These are phyloP conservation scores for Boletellus ananiceps DNA, from an alignment of 768 basidiomycete genomes.

Conservation along the genomic window DNA sequence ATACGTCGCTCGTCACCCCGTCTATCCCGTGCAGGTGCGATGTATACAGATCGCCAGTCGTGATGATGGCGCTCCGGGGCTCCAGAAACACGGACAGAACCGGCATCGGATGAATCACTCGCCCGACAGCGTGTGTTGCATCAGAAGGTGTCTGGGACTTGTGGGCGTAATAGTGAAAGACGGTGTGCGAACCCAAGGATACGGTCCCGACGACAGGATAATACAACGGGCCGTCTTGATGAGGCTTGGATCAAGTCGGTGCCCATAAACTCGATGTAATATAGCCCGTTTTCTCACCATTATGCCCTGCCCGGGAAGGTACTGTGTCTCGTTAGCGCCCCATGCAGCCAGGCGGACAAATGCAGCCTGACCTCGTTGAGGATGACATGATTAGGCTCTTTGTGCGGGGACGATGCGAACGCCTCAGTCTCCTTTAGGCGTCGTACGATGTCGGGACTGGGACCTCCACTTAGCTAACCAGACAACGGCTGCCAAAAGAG, in stretches of 20 bases:
- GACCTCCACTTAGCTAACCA: constrained; percentile 3
- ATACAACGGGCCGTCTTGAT: constrained; percentile 90
- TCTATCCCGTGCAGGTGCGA: constrained; percentile 81
- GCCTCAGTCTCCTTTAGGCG: constrained; percentile 62
- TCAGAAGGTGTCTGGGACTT: constrained; percentile 11
- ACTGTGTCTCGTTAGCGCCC: constrained; percentile 41
- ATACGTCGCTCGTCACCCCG: constrained; percentile 46
- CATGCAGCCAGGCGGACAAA: constrained; percentile 2
- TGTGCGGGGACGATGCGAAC: constrained; percentile 61
- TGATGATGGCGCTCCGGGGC: constrained; percentile 80
- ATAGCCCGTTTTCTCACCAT: constrained; percentile 51
- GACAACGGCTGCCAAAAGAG: constrained; percentile 1
- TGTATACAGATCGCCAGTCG: constrained; percentile 63
- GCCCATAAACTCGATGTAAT: constrained; percentile 5
- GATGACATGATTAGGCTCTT: constrained; percentile 81
- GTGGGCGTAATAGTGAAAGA: constrained; percentile 82
- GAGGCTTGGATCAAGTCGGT: constrained; percentile 51
- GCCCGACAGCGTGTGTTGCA: constrained; percentile 36
- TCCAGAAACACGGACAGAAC: constrained; percentile 74
- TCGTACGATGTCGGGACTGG: constrained; percentile 62
- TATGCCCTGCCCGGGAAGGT: constrained; percentile 88
- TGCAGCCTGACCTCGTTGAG: constrained; percentile 65
- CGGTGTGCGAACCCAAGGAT: constrained; percentile 76
- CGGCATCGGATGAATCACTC: constrained; percentile 59
- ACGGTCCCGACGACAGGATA: constrained; percentile 87